Percentiles rank a stretch among this genome's conserved stretches.
phyloP scores from a whole-genome alignment of 345 rosid species.

The Eucalyptus camaldulensis region DNA sequence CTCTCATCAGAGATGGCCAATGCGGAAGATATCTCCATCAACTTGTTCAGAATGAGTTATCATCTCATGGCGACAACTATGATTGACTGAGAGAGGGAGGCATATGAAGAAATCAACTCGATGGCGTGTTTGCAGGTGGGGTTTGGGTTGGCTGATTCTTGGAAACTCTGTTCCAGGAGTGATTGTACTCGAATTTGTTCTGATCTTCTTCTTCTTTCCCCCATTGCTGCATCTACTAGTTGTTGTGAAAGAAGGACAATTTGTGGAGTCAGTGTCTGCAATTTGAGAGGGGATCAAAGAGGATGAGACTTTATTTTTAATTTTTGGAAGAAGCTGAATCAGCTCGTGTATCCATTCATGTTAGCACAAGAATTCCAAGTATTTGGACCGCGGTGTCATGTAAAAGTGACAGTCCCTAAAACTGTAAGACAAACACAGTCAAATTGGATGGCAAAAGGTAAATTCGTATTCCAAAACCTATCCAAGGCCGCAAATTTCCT shows the following conservation, averaged over 20 bases:
- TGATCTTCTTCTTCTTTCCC: not conserved
- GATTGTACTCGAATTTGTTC: not conserved
- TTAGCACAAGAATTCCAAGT: not conserved
- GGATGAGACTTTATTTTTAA: not conserved
- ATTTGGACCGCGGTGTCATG: not conserved
- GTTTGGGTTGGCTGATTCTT: too few species aligned
- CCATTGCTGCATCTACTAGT: too few species aligned
- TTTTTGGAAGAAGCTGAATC: not conserved
- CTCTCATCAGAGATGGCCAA: conserved; percentile 18
- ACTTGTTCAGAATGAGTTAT: conserved; percentile 44
- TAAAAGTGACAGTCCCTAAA: rapidly evolving
- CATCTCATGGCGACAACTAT: conserved; percentile 29
- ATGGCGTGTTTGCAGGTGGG: too few species aligned
- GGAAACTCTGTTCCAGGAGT: too few species aligned
- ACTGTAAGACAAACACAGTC: not conserved
- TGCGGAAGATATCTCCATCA: conserved; percentile 32
- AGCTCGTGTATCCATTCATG: not conserved
- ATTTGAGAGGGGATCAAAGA: not conserved
- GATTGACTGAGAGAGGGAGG: conserved; percentile 15
- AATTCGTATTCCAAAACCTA: too few species aligned
- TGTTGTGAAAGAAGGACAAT: too few species aligned
- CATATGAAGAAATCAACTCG: rapidly evolving
- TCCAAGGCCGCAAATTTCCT: too few species aligned
- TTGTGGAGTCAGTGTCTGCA: rapidly evolving
- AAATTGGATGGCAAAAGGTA: too few species aligned